These are phyloP conservation scores for Rhodocollybia butyracea DNA, from an alignment of 768 basidiomycete genomes.

Conservation along the genomic window DNA sequence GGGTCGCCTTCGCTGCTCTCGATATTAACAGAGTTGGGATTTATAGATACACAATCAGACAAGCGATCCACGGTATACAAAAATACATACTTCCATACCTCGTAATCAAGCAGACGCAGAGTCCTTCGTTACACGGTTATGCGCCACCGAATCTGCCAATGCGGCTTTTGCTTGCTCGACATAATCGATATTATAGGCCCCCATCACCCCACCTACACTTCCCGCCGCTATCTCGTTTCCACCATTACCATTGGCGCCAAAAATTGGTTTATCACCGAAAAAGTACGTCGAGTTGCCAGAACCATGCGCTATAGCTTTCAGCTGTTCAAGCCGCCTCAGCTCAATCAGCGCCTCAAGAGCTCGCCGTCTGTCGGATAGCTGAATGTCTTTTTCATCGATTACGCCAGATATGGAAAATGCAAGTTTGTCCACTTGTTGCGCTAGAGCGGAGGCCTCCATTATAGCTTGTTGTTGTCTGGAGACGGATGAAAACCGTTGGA, in stretches of 20 bases:
- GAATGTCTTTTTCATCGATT: slow-evolving; percentile 19
- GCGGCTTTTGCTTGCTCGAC: slow-evolving; percentile 40
- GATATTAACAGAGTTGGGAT: too few species aligned
- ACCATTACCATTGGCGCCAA: slow-evolving; percentile 6
- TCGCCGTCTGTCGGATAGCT: slow-evolving; percentile 30
- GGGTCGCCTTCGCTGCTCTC: too few species aligned
- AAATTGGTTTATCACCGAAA: slow-evolving; percentile 39
- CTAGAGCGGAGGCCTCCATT: slow-evolving; percentile 46
- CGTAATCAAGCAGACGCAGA: too few species aligned
- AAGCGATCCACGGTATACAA: too few species aligned
- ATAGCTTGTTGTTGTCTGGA: slow-evolving; percentile 37
- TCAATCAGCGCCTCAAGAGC: slow-evolving; percentile 45
- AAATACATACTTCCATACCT: too few species aligned
- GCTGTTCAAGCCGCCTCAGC: slow-evolving; percentile 48
- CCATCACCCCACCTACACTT: slow-evolving; percentile 9
- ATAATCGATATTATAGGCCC: slow-evolving; percentile 47
- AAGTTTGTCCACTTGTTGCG: slow-evolving; percentile 44
- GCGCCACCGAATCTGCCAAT: slow-evolving; percentile 9
- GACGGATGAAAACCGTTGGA: slow-evolving; percentile 6
- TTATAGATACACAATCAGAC: too few species aligned
- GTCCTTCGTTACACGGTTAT: too few species aligned
- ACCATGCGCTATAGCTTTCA: slow-evolving; percentile 48
- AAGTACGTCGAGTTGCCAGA: slow-evolving; percentile 55
- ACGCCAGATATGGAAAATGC: slow-evolving; percentile 36
- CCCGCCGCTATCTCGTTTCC: slow-evolving; percentile 17